A percentile compares a stretch with the other conserved stretches of the same genome.
phyloP scores from a whole-genome alignment of 495 filamentous ascomycete species.

The Neurospora tetrasperma region DNA sequence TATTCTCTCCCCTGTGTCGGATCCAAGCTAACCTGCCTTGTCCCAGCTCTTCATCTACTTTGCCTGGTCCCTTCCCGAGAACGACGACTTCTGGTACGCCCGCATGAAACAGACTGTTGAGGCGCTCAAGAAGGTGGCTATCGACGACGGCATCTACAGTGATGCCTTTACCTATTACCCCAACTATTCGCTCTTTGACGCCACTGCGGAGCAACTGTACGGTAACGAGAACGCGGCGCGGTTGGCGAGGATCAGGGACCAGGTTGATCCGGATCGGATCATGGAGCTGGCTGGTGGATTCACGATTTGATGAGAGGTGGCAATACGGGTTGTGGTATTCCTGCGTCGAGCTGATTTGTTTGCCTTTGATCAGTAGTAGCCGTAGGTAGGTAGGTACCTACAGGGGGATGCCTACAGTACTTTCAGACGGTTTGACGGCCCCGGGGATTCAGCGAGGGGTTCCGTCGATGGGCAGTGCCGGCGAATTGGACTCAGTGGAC shows the following conservation, averaged over 20 bases:
- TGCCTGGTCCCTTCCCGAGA: constrained; percentile 7
- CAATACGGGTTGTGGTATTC: too few species aligned
- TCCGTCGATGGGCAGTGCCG: too few species aligned
- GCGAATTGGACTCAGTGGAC: too few species aligned
- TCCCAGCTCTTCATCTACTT: constrained; percentile 17
- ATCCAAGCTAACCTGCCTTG: constrained; percentile 2
- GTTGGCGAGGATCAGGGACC: constrained; percentile 8
- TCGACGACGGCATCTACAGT: constrained; percentile 16
- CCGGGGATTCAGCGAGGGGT: too few species aligned
- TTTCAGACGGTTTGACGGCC: too few species aligned
- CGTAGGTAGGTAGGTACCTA: too few species aligned
- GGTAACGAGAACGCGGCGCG: constrained; percentile 11
- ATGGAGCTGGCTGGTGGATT: constrained; percentile 20
- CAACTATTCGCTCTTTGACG: constrained; percentile 14
- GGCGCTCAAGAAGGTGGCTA: constrained; percentile 10
- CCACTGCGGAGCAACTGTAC: constrained; percentile 12
- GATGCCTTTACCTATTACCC: constrained; percentile 9
- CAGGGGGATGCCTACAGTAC: too few species aligned
- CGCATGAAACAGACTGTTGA: constrained; percentile 8
- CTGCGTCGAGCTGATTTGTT: too few species aligned
- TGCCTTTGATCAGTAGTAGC: too few species aligned
- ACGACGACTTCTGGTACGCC: constrained; percentile 17
- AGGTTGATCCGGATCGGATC: constrained; percentile 11
- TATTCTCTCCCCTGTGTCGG: too few species aligned
- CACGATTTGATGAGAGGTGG: not conserved